A percentile compares a stretch with the other conserved stretches of the same genome.
Conservation (phyloP, 306 rosid genomes). For the Vigna nakashimae region DNA sequence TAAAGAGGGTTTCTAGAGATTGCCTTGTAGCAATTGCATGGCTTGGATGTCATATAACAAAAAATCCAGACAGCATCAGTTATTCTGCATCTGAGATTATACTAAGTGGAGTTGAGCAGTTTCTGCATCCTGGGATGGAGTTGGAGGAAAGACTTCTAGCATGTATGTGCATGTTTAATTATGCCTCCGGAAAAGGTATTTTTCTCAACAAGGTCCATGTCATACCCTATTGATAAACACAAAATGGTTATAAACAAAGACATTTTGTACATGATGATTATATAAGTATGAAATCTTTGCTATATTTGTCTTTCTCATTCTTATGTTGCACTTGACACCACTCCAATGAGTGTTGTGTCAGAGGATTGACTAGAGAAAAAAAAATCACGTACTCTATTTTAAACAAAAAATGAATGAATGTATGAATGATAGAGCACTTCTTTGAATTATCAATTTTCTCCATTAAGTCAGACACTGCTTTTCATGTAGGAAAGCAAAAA, state of each 20-base stretch:
- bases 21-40: conserved; percentile 71
- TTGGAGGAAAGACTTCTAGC: conserved; percentile 82
- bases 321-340: conserved; percentile 6
- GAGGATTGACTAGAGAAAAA: neutral
- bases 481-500: conserved; percentile 70
- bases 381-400: too few species aligned
- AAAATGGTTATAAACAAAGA: neutral
- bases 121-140: conserved; percentile 78
- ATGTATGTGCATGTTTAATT: conserved; percentile 74
- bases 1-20: conserved; percentile 67
- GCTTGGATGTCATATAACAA: conserved; percentile 82
- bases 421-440: neutral
- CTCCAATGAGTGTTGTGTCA: neutral
- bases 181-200: conserved; percentile 84
- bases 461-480: conserved; percentile 22
- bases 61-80: conserved; percentile 60
- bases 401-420: too few species aligned
- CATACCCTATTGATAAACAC: conserved; percentile 17
- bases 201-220: conserved; percentile 7
- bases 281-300: neutral
- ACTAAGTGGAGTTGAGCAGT: conserved; percentile 68
- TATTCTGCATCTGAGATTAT: conserved; percentile 69
- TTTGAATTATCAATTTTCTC: conserved; percentile 22
- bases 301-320: conserved; percentile 26
- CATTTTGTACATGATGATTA: neutral